A percentile compares a stretch with the other conserved stretches of the same genome.
phyloP scores from a whole-genome alignment of 73 alveolate species.

The Paramecium biaurelia region DNA sequence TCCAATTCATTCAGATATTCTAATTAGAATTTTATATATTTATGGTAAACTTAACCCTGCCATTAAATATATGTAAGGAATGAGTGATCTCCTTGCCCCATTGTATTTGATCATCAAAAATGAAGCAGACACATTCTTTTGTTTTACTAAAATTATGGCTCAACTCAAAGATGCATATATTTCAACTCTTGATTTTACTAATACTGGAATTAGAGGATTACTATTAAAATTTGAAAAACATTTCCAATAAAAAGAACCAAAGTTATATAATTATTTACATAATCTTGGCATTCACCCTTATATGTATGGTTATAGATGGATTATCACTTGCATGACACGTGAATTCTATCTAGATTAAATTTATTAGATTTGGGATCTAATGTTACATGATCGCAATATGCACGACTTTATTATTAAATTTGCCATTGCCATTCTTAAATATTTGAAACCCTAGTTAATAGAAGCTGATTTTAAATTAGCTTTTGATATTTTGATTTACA shows the following conservation, averaged over 20 bases:
- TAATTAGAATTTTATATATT: background rate
- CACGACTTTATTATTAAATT: background rate
- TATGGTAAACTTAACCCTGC: slow-evolving; percentile 31
- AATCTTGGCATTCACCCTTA: slow-evolving; percentile 2
- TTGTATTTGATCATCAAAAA: background rate
- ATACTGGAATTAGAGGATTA: background rate
- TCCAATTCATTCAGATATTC: background rate
- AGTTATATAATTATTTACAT: background rate
- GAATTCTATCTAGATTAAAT: slow-evolving; percentile 24
- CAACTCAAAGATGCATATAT: background rate
- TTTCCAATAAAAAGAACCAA: background rate
- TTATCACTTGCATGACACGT: background rate
- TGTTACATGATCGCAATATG: background rate
- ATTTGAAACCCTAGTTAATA: slow-evolving; percentile 7
- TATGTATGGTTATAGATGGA: slow-evolving; percentile 35
- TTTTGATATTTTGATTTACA: background rate
- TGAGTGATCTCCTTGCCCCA: background rate
- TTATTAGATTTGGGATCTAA: slow-evolving; percentile 7
- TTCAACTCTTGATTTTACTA: background rate
- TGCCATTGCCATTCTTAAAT: background rate
- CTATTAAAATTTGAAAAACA: background rate
- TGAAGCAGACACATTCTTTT: slow-evolving; percentile 39
- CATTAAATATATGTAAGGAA: slow-evolving; percentile 20
- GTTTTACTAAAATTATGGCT: slow-evolving; percentile 26
- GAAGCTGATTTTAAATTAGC: slow-evolving; percentile 22